Evolutionary conservation across 2,329 filamentous ascomycete species (phyloP).

Genomic region (Gaeumannomyces sp.): DNA sequence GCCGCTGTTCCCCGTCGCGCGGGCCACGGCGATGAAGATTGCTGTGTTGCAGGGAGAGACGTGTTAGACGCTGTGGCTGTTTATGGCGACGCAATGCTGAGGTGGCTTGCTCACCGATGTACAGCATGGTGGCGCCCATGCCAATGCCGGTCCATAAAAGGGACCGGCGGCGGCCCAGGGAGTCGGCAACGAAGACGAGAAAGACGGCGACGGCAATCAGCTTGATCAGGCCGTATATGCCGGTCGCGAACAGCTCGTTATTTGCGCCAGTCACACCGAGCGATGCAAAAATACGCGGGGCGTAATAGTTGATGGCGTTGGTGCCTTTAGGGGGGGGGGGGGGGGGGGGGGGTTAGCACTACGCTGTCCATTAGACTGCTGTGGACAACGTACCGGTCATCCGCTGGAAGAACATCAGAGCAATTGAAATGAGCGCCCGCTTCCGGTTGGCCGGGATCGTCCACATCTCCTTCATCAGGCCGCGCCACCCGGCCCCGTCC

Average conservation of each 20-base stretch:
- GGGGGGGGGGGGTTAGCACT: background rate
- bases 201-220: slow-evolving; percentile 50
- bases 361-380: too few species aligned
- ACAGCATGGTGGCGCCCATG: slow-evolving; percentile 43
- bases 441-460: slow-evolving; percentile 34
- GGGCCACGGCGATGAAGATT: slow-evolving; percentile 50
- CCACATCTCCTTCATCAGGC: slow-evolving; percentile 23
- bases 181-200: slow-evolving; percentile 52
- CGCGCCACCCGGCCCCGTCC: slow-evolving; percentile 19
- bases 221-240: slow-evolving; percentile 58
- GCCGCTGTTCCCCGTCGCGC: slow-evolving; percentile 25
- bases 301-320: slow-evolving; percentile 24
- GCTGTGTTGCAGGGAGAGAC: background rate
- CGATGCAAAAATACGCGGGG: slow-evolving; percentile 25
- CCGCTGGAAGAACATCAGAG: slow-evolving; percentile 45
- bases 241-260: slow-evolving; percentile 52
- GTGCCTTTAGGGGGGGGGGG: background rate
- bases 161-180: slow-evolving; percentile 46
- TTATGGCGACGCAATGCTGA: too few species aligned
- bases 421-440: slow-evolving; percentile 40
- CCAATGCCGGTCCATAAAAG: slow-evolving; percentile 46
- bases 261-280: slow-evolving; percentile 35
- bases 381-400: slow-evolving; percentile 28
- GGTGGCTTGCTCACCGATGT: slow-evolving; percentile 36
- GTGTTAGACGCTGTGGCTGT: background rate